Evolutionary conservation across 257 asterid genomes (phyloP).

Genomic region (Ilex aquifolium): DNA sequence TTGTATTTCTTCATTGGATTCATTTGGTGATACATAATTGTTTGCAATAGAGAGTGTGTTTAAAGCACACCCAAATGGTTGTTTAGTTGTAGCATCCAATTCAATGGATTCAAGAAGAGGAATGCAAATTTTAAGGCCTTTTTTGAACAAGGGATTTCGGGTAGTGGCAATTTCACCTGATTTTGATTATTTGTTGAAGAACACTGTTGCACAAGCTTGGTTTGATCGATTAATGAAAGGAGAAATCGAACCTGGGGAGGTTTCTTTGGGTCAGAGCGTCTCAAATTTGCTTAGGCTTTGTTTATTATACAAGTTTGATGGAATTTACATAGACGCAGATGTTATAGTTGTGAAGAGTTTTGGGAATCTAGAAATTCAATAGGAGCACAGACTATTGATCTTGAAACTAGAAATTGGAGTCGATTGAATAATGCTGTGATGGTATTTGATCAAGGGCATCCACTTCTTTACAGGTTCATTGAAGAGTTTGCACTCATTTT

Average conservation of each 20-base stretch:
- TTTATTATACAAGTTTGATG: slow-evolving; percentile 75
- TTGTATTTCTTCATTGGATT: slow-evolving; percentile 28
- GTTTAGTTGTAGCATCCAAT: slow-evolving; percentile 60
- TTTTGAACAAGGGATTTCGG: no score
- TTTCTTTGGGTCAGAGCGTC: no score
- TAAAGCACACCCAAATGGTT: slow-evolving; percentile 59
- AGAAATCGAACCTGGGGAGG: no score
- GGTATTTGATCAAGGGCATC: slow-evolving; percentile 80
- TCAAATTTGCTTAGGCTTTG: slow-evolving; percentile 83
- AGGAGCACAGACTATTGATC: no score
- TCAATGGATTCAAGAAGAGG: slow-evolving; percentile 79
- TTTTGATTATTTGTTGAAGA: slow-evolving; percentile 48
- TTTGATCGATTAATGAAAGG: no score
- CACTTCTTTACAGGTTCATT: no score
- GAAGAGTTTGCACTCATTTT: no score
- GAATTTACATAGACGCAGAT: slow-evolving; percentile 82
- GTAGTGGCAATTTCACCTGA: slow-evolving; percentile 68
- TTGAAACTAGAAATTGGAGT: slow-evolving; percentile 66
- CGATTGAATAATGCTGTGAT: slow-evolving; percentile 85
- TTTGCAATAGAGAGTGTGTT: slow-evolving; percentile 54
- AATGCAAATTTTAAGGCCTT: no score
- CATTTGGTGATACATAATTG: slow-evolving; percentile 62
- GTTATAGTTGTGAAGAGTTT: slow-evolving; percentile 52
- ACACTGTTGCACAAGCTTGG: slow-evolving; percentile 68
- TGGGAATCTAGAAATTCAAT: slow-evolving; percentile 41